A percentile compares a stretch with the other conserved stretches of the same genome.
These are phyloP conservation scores for Anaeromyces robustus DNA, from an alignment of 192 early-diverging fungal genomes.

Conservation along the genomic window DNA sequence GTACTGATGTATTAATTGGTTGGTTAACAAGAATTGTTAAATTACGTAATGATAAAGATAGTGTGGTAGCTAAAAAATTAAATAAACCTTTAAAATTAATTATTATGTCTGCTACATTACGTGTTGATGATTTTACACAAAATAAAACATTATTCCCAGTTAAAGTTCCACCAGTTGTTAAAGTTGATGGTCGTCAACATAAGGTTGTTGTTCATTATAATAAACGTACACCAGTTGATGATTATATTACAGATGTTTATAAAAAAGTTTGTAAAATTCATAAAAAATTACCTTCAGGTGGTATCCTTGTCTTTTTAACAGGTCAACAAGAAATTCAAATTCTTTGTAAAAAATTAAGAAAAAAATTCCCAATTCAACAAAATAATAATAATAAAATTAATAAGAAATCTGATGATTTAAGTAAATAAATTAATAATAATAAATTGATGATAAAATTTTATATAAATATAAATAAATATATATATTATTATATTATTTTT, in stretches of 20 bases:
- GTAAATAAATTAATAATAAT: slow-evolving; percentile 10
- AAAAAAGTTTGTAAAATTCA: slow-evolving; percentile 93
- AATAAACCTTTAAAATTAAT: slow-evolving; percentile 66
- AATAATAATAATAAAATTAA: background rate
- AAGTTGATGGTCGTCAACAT: slow-evolving; percentile 82
- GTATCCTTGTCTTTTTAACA: slow-evolving; percentile 86
- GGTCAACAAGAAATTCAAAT: slow-evolving; percentile 85
- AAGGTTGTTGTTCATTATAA: slow-evolving; percentile 85
- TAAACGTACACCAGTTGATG: slow-evolving; percentile 68
- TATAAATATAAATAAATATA: background rate
- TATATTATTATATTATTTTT: no score
- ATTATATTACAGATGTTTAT: slow-evolving; percentile 75
- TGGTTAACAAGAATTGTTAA: slow-evolving; percentile 80
- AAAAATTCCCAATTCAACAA: slow-evolving; percentile 37
- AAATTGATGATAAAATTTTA: slow-evolving; percentile 8
- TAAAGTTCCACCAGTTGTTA: slow-evolving; percentile 64
- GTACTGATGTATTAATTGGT: slow-evolving; percentile 96
- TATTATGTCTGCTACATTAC: slow-evolving; percentile 97
- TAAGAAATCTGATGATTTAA: background rate
- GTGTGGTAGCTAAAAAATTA: slow-evolving; percentile 25
- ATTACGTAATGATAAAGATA: slow-evolving; percentile 48
- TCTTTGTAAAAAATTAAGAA: slow-evolving; percentile 56
- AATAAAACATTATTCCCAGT: slow-evolving; percentile 63
- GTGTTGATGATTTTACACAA: slow-evolving; percentile 88
- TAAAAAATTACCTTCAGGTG: slow-evolving; percentile 74